These are phyloP conservation scores for Cyberlindnera maclurae DNA, from an alignment of 805 yeast genomes.

Conservation along the genomic window DNA sequence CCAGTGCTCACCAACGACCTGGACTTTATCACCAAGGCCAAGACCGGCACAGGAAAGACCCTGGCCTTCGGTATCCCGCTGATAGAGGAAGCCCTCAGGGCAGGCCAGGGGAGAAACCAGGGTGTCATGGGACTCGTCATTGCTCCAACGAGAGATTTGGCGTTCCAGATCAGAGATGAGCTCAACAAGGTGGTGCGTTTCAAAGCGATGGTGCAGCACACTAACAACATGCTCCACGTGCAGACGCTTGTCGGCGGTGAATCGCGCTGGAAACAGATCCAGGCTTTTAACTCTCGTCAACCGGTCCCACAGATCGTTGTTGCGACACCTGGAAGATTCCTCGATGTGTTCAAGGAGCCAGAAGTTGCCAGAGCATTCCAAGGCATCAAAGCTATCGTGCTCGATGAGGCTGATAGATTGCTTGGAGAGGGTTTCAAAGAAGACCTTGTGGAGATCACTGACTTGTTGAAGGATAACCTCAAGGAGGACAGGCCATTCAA, in stretches of 20 bases:
- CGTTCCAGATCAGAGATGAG: conserved; percentile 71
- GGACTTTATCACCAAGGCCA: conserved; percentile 81
- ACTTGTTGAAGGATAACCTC: conserved; percentile 32
- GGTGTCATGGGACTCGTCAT: conserved; percentile 58
- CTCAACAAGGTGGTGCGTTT: conserved; percentile 39
- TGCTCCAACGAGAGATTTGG: conserved; percentile 90
- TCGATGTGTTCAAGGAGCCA: conserved; percentile 48
- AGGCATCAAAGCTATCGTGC: conserved; percentile 54
- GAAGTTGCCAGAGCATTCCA: conserved; percentile 39
- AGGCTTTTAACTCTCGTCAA: conserved; percentile 24
- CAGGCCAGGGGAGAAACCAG: conserved; percentile 20
- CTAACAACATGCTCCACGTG: conserved; percentile 29
- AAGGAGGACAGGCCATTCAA: conserved; percentile 37
- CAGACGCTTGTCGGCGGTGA: conserved; percentile 66
- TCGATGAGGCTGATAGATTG: conserved; percentile 90
- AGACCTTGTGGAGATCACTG: conserved; percentile 53
- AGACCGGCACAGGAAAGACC: conserved; percentile 95
- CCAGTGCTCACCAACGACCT: conserved; percentile 46
- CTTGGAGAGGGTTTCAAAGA: conserved; percentile 75
- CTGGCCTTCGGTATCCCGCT: conserved; percentile 82
- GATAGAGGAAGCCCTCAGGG: conserved; percentile 45
- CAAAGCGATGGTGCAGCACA: conserved; percentile 13
- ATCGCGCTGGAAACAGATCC: conserved; percentile 32
- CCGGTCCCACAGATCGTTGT: conserved; percentile 56
- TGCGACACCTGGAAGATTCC: conserved; percentile 85